Evolutionary conservation across 805 yeast species (phyloP), one percentile per base, ranked within the genome.

Genomic region (Ogataea populi-albae): DNA sequence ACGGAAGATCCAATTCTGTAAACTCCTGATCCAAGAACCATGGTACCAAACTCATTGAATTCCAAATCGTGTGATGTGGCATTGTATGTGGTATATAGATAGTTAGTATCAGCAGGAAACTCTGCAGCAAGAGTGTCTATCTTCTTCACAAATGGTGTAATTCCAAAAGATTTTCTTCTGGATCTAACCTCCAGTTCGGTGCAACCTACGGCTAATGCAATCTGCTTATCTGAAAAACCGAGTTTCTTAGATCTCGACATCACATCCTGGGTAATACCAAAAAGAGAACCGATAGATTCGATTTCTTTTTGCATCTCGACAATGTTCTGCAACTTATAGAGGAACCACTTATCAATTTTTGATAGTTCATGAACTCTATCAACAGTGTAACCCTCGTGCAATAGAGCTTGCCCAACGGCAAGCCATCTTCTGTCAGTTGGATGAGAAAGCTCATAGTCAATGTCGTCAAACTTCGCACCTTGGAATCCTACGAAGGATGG

Each of bases 21-120:
- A 34, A 93, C 98, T 71, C 98, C 98, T n/a, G 97, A 88, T 36
- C 98, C 98, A 52, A 91, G 73, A 26, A 91, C 98, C 78, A 93
- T 70, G 43, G 93, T 83, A 57, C 98, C 98, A 49, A 85, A 74
- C 41, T 91, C 98, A 54, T 83, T 77, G 59, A 91, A 93, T 29
- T 69, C 75, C 32, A 91, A 81, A 63, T 91, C 98, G 48, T 80
- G 81, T 39, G 78, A 71, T 40, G 86, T 74, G 39, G 97, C 98
- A 57, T 89, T 91, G 69, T 91, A 91, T 31, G 98, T 91, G 34
- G 96, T 86, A 78, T 91, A 91, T 52, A 91, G 73, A 65, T 91
- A 91, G 72, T 91, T 91, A 37, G 98, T 91, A 54, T 81, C 75
- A 34, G 98, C 98, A 32, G 98, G 98, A 80, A 91, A 91, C 65